Evolutionary conservation across 495 filamentous ascomycete species (phyloP).

Genomic region (Podospora pseudocomata): DNA sequence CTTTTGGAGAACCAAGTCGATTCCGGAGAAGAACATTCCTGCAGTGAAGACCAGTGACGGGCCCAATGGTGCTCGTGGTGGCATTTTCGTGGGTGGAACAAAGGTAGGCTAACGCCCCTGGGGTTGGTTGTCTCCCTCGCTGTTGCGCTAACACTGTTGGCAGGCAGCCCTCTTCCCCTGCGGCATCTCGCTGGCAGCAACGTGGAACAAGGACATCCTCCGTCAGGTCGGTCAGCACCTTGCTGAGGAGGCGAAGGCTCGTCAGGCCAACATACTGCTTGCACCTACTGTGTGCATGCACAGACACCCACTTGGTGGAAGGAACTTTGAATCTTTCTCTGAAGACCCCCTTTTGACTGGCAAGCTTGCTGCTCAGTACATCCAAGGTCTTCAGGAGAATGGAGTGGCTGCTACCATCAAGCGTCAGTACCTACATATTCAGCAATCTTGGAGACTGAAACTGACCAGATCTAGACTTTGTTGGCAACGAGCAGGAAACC

Average conservation of each 20-base stretch:
- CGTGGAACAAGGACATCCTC: slow-evolving; percentile 71
- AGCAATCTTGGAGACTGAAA: not conserved
- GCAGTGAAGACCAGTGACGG: slow-evolving; percentile 72
- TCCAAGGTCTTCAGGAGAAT: slow-evolving; percentile 68
- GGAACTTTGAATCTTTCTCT: slow-evolving; percentile 84
- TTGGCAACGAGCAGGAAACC: slow-evolving; percentile 82
- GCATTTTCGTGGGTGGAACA: slow-evolving; percentile 60
- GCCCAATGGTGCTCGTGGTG: slow-evolving; percentile 75
- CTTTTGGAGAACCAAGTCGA: slow-evolving; percentile 72
- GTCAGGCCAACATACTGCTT: slow-evolving; percentile 69
- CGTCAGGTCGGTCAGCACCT: slow-evolving; percentile 65
- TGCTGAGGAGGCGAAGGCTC: slow-evolving; percentile 67
- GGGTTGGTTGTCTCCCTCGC: slow-evolving; percentile 23
- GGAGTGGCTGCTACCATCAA: slow-evolving; percentile 78
- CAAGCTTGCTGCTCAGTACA: slow-evolving; percentile 67
- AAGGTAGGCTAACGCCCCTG: slow-evolving; percentile 39
- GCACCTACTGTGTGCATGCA: slow-evolving; percentile 83
- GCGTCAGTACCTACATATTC: slow-evolving; percentile 40
- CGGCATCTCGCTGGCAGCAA: slow-evolving; percentile 71
- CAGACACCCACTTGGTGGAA: slow-evolving; percentile 73
- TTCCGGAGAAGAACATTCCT: slow-evolving; percentile 66
- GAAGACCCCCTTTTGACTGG: slow-evolving; percentile 80
- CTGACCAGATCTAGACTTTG: slow-evolving; percentile 57
- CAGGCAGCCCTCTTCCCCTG: slow-evolving; percentile 70
- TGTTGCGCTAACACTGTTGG: slow-evolving; percentile 41